Base-by-base conservation (phyloP, 2,329 filamentous ascomycete genomes). In the Monosporascus sp. region DNA sequence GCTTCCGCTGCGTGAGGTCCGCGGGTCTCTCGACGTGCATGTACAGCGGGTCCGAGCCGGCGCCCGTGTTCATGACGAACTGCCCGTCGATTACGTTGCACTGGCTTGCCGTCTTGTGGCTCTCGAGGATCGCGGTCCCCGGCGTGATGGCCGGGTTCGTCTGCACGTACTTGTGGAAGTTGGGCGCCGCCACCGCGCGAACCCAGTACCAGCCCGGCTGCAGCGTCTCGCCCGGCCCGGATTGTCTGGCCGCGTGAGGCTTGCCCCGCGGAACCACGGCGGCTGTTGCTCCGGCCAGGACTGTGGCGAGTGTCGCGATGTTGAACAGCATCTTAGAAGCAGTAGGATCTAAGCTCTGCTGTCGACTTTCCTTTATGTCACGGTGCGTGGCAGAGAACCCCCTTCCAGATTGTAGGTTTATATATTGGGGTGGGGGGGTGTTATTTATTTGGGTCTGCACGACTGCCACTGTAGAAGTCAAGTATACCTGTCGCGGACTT, bases 121-220 rank as follows among this genome's bases (percentile, higher is more conserved):
- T 73, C 47, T 74, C 75, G 52, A 85, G 72, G 27, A 82, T 69
- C 2, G 81, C 81, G 26, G 70, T 67, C 9, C 78, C 77, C 1
- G 77, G 66, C 0, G 71, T 56, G 56, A 72, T 71, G 48, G 71
- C 64, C 2, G 76, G 73, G 37, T 70, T 68, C 8, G 77, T 77
- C 67, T 81, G 77, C 3, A 81, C 70, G 62, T 81, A 81, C 56
- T 75, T 76, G 69, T 80, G 78, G 66, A 76, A 84, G 67, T 84
- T 84, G 38, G 82, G 82, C 1, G 74, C 66, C 27, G 73, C 77
- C 2, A 84, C 81, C 0, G 77, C 80, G 7, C 82, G 78, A 59
- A 85, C 79, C 79, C 80, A 82, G 67, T 76, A 76, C 65, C 78
- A 80, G 1, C 78, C 80, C 3, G 60, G 63, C 55, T 79, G 73